These are phyloP conservation scores for Saccharum officinarum DNA, from an alignment of 176 grass and related monocot species.

Conservation along the genomic window DNA sequence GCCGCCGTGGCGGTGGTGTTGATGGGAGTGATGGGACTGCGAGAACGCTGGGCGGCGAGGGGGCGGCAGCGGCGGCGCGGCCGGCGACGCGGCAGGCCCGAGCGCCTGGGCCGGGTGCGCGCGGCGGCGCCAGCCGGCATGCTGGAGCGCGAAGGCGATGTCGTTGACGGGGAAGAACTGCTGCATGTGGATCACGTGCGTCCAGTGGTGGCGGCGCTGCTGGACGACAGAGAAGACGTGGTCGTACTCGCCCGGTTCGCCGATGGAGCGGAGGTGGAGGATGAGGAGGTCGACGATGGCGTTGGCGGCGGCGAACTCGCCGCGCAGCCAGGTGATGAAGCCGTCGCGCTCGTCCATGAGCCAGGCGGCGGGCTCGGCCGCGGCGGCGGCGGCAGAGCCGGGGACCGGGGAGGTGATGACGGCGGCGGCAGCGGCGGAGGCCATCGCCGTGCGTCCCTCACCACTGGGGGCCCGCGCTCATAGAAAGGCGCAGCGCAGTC, in stretches of 20 bases:
- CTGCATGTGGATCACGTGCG: constrained; percentile 85
- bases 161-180: constrained; percentile 87
- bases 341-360: constrained; percentile 73
- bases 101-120: constrained; percentile 26
- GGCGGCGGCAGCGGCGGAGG: constrained; percentile 41
- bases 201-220: constrained; percentile 83
- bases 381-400: neutral
- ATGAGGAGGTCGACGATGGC: constrained; percentile 82
- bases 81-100: constrained; percentile 25
- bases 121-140: constrained; percentile 56
- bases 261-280: constrained; percentile 59
- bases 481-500: neutral
- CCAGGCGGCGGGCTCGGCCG: constrained; percentile 35
- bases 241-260: constrained; percentile 75
- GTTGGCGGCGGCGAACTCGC: constrained; percentile 94
- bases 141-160: constrained; percentile 73
- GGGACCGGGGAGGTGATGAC: constrained; percentile 12
- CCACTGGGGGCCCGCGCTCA: constrained; percentile 34
- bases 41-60: constrained; percentile 28
- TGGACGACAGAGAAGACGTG: constrained; percentile 58
- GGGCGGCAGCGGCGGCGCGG: constrained; percentile 33
- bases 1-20: constrained; percentile 32
- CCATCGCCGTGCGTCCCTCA: constrained; percentile 36
- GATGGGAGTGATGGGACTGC: constrained; percentile 31
- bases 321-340: constrained; percentile 88